Evolutionary conservation across 2,329 filamentous ascomycete genomes (phyloP), one percentile per base, ranked within the genome.

Genomic region (Sporothrix mexicana): DNA sequence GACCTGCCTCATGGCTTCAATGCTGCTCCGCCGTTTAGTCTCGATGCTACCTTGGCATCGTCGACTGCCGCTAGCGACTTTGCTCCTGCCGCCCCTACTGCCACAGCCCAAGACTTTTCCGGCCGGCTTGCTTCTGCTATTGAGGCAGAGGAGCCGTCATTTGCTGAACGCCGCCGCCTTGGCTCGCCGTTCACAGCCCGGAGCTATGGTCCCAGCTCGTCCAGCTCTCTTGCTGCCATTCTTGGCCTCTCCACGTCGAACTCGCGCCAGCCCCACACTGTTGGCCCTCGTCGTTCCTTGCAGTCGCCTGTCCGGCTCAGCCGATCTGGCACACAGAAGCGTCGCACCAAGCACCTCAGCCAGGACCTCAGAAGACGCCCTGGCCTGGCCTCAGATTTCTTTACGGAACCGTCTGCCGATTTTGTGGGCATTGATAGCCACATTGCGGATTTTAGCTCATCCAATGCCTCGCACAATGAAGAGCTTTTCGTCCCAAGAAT

Each of bases 201-300:
- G 74, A 91, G 88, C 76, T 91, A 91, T 75, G 89, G 89, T 0
- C 89, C 88, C 1, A 90, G 87, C 79, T 88, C 88, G 13, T 89
- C 88, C 3, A 82, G 80, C 20, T 83, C 84, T 0, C 79, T 88
- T 7, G 81, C 81, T 3, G 83, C 82, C 8, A 81, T 80, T 57
- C 79, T 84, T 15, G 80, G 78, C 9, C 73, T 82, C 45, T 79
- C 80, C 12, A 79, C 82, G 36, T 78, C 79, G 12, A 79, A 75
- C 59, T 72, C 80, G 2, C 81, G 80, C 43, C 85, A 86, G 74
- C 83, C 83, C 15, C 84, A 85, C 73, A 88, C 86, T 0, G 78
- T 87, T 20, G 86, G 85, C 17, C 82, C 84, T 15, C 85, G 84
- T 25, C 86, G 84, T 20, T 81, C 82, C 17, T 81, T 90, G 5